A percentile compares a stretch with the other conserved stretches of the same genome.
phyloP scores from a whole-genome alignment of 2,329 filamentous ascomycete species.

The Shiraia bambusicola region DNA sequence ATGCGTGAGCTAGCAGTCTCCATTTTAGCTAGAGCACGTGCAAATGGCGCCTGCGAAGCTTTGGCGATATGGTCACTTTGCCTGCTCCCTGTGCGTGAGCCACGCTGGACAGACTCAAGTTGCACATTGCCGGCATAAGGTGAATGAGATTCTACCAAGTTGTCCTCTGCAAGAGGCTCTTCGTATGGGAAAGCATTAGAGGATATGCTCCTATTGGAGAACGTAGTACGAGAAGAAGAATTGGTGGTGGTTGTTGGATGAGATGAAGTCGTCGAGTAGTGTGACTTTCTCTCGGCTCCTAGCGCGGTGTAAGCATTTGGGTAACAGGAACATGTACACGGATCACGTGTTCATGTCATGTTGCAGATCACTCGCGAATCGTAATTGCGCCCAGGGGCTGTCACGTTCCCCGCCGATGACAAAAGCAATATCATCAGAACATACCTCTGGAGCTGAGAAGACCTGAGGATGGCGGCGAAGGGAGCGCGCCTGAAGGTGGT shows the following conservation, averaged over 20 bases:
- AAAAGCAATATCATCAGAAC: conserved; percentile 10
- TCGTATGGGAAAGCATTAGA: conserved; percentile 20
- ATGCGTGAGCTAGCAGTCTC: conserved; percentile 28
- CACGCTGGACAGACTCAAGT: conserved; percentile 23
- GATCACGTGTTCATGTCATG: not conserved
- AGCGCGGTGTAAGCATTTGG: conserved; percentile 2
- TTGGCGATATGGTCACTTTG: conserved; percentile 21
- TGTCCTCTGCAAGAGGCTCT: conserved; percentile 18
- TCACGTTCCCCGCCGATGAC: conserved; percentile 14
- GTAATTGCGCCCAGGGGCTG: conserved; percentile 1
- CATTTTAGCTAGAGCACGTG: conserved; percentile 29
- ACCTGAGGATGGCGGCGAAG: conserved; percentile 16
- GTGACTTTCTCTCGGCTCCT: conserved; percentile 7
- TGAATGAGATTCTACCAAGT: conserved; percentile 7
- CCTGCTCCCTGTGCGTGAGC: conserved; percentile 23
- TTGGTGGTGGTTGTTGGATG: conserved; percentile 17
- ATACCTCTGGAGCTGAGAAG: conserved; percentile 20
- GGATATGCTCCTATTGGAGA: conserved; percentile 23
- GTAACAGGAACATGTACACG: conserved; percentile 1
- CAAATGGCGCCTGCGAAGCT: conserved; percentile 20
- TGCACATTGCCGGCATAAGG: conserved; percentile 16
- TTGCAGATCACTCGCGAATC: conserved; percentile 2
- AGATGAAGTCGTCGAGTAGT: conserved; percentile 21
- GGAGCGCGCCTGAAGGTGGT: conserved; percentile 21
- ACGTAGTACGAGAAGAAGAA: conserved; percentile 14